phyloP scores from a whole-genome alignment of 129 eudicot genomes.

The Chrysanthemum makinoi region DNA sequence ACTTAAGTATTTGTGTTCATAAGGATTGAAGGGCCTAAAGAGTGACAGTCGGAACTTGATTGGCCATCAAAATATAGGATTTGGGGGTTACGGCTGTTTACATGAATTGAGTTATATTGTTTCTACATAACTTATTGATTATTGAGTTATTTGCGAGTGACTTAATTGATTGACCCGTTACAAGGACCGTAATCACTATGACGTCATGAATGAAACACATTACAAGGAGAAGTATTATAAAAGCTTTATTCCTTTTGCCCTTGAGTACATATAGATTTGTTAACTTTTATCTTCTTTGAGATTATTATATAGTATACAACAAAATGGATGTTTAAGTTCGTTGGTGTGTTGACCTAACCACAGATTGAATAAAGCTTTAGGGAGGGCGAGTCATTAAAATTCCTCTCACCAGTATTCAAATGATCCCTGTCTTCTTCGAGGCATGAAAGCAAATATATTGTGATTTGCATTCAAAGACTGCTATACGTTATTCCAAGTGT shows the following conservation, averaged over 20 bases:
- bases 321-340: constrained; percentile 16
- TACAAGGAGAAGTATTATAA: constrained; percentile 82
- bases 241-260: constrained; percentile 65
- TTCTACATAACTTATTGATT: no score
- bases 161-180: constrained; percentile 9
- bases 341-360: constrained; percentile 46
- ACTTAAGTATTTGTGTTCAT: no score
- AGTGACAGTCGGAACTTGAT: no score
- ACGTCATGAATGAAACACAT: constrained; percentile 49
- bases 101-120: no score
- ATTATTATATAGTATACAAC: not conserved
- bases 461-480: constrained; percentile 83
- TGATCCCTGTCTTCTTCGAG: constrained; percentile 77
- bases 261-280: constrained; percentile 70
- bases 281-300: not conserved
- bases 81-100: no score
- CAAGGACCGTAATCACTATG: constrained; percentile 91
- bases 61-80: no score
- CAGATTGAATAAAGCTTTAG: constrained; percentile 89
- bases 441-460: constrained; percentile 49
- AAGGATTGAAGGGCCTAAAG: no score
- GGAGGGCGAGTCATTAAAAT: constrained; percentile 93
- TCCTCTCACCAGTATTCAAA: constrained; percentile 88
- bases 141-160: not conserved
- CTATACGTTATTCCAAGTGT: constrained; percentile 49